Evolutionary conservation across 2,329 filamentous ascomycete species (phyloP).

Genomic region (Zymoseptoria pseudotritici): DNA sequence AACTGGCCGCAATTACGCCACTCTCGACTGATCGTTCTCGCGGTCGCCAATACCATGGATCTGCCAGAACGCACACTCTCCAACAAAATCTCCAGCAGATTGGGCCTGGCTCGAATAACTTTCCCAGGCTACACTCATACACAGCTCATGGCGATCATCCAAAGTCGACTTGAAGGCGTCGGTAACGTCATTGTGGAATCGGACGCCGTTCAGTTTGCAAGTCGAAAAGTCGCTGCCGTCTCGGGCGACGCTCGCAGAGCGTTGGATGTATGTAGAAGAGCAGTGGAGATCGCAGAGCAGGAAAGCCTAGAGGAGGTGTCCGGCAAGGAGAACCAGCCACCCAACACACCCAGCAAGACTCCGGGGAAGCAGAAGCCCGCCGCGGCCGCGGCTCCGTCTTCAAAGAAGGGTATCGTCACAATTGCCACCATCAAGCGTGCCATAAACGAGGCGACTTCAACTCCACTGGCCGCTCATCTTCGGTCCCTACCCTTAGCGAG

Average conservation of each 20-base stretch:
- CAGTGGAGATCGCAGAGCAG: conserved; percentile 87
- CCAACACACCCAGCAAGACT: conserved; percentile 57
- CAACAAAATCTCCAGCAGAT: conserved; percentile 93
- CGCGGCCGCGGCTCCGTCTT: conserved; percentile 20
- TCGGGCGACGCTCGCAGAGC: conserved; percentile 88
- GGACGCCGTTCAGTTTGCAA: conserved; percentile 93
- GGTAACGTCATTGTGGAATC: conserved; percentile 79
- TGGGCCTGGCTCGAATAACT: conserved; percentile 81
- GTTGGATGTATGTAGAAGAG: conserved; percentile 88
- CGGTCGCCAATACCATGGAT: conserved; percentile 99
- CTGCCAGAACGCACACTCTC: conserved; percentile 89
- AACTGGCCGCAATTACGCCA: conserved; percentile 94
- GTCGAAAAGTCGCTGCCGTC: conserved; percentile 91
- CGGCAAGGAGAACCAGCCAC: conserved; percentile 34
- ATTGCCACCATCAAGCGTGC: conserved; percentile 90
- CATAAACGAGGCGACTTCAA: conserved; percentile 90
- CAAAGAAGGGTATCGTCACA: conserved; percentile 58
- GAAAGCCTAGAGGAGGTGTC: conserved; percentile 37
- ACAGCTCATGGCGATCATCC: conserved; percentile 94
- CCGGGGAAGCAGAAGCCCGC: conserved; percentile 30
- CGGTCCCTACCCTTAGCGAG: conserved; percentile 71
- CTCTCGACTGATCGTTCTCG: conserved; percentile 87
- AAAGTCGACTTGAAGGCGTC: conserved; percentile 83
- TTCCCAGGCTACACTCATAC: conserved; percentile 97
- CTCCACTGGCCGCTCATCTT: conserved; percentile 82